phyloP scores from a whole-genome alignment of 2,329 filamentous ascomycete genomes.

The Ophiostoma sp. region DNA sequence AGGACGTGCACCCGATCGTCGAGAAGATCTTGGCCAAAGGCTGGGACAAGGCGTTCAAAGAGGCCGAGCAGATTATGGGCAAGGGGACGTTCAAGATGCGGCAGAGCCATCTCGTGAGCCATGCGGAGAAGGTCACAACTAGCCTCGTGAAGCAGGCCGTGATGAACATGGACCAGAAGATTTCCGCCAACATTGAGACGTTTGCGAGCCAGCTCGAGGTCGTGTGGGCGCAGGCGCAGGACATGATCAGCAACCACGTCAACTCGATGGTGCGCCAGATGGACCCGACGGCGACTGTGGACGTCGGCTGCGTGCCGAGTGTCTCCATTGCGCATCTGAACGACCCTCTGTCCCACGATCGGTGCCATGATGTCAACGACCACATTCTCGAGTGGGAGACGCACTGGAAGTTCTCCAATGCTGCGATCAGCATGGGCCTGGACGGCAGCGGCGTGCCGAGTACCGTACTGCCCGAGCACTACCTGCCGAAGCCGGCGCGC shows the following conservation, averaged over 20 bases:
- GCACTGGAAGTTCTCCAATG: slow-evolving; percentile 16
- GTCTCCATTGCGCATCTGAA: no score
- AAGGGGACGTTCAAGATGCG: slow-evolving; percentile 8
- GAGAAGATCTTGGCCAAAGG: neutral
- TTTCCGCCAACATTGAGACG: neutral
- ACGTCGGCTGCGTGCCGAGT: no score
- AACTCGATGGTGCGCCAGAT: neutral
- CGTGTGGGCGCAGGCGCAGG: neutral
- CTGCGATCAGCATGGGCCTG: neutral
- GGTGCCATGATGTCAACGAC: neutral
- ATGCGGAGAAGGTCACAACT: neutral
- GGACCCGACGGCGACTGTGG: neutral
- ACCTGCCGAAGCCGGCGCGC: neutral
- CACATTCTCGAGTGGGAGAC: slow-evolving; percentile 10
- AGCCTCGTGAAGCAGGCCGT: slow-evolving; percentile 16
- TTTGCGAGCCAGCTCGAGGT: neutral
- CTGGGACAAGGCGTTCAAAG: neutral
- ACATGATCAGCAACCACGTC: slow-evolving; percentile 11
- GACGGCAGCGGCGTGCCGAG: neutral
- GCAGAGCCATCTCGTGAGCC: neutral
- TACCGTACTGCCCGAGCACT: slow-evolving; percentile 7
- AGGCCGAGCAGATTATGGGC: neutral
- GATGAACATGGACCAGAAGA: slow-evolving; percentile 6
- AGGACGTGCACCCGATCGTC: neutral
- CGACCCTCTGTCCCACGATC: neutral